These are phyloP conservation scores for Pseudocercospora musae DNA, from an alignment of 2,329 filamentous ascomycete species.

Conservation along the genomic window DNA sequence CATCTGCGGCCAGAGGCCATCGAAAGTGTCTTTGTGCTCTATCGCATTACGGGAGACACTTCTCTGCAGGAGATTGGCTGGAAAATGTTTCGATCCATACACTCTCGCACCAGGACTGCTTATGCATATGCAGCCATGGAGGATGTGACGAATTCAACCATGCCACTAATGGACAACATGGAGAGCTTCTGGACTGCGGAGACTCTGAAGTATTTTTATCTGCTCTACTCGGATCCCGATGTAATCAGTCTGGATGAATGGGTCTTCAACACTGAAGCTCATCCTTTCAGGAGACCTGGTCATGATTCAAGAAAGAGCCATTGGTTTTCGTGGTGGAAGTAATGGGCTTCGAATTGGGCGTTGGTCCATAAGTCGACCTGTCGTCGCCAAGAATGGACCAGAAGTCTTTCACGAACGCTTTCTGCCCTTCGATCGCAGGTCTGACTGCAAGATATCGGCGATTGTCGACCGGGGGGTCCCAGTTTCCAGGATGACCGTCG, in stretches of 20 bases:
- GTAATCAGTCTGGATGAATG: conserved; percentile 56
- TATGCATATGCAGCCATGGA: conserved; percentile 64
- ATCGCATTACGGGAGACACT: conserved; percentile 65
- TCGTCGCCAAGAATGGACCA: not conserved
- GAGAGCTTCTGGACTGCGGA: conserved; percentile 73
- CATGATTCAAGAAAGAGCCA: not conserved
- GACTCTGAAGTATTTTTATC: conserved; percentile 65
- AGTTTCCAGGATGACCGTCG: not conserved
- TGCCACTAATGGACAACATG: conserved; percentile 58
- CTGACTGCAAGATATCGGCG: not conserved
- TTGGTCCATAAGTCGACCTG: not conserved
- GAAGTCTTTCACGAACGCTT: not conserved
- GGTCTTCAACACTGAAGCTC: conserved; percentile 48
- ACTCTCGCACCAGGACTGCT: conserved; percentile 58
- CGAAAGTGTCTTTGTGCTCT: conserved; percentile 76
- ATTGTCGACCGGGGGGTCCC: not conserved
- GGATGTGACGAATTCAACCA: conserved; percentile 56
- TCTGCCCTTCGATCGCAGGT: not conserved
- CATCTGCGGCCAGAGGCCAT: conserved; percentile 74
- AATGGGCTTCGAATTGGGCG: not conserved
- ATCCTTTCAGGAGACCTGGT: conserved; percentile 36
- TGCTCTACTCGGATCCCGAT: conserved; percentile 59
- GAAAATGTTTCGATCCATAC: conserved; percentile 68
- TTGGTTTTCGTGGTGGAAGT: conserved; percentile 10
- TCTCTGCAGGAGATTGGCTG: conserved; percentile 67